Base-by-base conservation (phyloP, 441 rosid genomes). In the Isatis lusitanica region DNA sequence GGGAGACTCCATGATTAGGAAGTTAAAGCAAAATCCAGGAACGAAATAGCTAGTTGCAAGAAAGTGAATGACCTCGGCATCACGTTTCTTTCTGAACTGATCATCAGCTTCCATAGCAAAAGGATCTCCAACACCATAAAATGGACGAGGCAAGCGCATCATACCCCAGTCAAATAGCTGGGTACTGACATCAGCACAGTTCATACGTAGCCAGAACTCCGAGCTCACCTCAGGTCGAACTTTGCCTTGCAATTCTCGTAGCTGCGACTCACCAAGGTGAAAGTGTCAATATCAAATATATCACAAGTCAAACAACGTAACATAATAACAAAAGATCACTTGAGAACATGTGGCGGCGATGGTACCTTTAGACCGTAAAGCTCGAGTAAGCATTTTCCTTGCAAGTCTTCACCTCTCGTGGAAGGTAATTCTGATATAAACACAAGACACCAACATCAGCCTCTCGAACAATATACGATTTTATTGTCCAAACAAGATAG, bases 81-180 rank as follows among this genome's bases (percentile, higher is more conserved):
- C 98, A 55, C 97, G 93, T 82, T 91, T 93, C 90, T 91, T 93
- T 66, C 97, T 82, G 71, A 89, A 85, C 71, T 91, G 93, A 79
- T 95, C 97, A 82, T 95, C 97, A 74, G 90, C 86, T 76, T 91
- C 99, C 65, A 75, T 80, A 21, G 91, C 88, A 85, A 93, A 95
- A 73, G 97, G 97, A 86, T 91, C 94, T 63, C 96, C 97, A 66
- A 90, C 83, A 9, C 99, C 99, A 72, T 90, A 91, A 47, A 86
- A 72, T 30, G 95, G 90, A 63, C 94, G 97, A 71, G 82, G 91
- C 75, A 90, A 76, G 70, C 97, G 92, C 88, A 87, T 87, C 97
- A 87, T 87, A 39, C 97, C 95, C 97, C 99, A 93, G 82, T 96
- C 97, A 82, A 85, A 93, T 61, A 96, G 73, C 68, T 90, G 93